Conservation (phyloP, 345 rosid species). For the Ceriops tagal region DNA sequence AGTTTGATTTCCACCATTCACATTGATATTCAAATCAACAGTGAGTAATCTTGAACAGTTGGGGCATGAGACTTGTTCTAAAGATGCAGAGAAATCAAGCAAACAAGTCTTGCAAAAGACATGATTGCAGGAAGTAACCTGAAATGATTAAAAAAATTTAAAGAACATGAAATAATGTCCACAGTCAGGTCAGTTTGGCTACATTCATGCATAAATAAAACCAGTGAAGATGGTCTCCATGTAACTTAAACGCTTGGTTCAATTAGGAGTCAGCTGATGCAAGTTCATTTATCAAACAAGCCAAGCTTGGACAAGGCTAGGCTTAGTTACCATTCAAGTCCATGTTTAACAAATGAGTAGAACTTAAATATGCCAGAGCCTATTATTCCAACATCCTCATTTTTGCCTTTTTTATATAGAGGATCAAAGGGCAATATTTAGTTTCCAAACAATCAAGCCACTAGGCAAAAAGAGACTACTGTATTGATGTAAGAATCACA, state of each 20-base stretch:
- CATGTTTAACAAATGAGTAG: too few species aligned
- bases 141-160: conserved; percentile 17
- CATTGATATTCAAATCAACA: conserved; percentile 65
- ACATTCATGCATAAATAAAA: background rate
- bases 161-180: background rate
- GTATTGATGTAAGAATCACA: background rate
- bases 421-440: background rate
- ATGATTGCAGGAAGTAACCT: conserved; percentile 82
- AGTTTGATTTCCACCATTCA: conserved; percentile 41
- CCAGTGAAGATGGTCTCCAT: background rate
- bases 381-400: background rate
- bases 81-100: conserved; percentile 58
- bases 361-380: too few species aligned
- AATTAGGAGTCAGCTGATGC: too few species aligned
- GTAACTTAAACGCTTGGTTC: background rate
- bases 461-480: background rate
- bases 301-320: too few species aligned
- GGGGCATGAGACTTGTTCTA: conserved; percentile 74
- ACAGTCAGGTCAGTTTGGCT: background rate
- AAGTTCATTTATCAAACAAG: too few species aligned
- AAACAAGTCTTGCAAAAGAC: conserved; percentile 88
- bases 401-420: background rate
- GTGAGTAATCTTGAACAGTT: conserved; percentile 68
- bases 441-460: background rate
- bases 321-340: too few species aligned